phyloP scores from a whole-genome alignment of 768 basidiomycete genomes.

The Plicaturopsis crispa region DNA sequence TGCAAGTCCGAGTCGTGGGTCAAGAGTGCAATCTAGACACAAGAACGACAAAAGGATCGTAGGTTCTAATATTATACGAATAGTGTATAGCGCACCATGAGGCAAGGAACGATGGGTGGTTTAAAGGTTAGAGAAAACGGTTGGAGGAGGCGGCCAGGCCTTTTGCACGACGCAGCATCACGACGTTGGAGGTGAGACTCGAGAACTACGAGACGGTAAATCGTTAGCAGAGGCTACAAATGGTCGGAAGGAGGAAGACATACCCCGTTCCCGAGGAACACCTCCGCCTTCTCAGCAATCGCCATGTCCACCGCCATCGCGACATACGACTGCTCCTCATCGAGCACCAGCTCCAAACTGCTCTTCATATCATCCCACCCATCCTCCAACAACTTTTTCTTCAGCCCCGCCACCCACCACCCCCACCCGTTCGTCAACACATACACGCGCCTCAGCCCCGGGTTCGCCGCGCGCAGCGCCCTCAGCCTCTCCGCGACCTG shows the following conservation, averaged over 20 bases:
- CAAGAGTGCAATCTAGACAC: too few species aligned
- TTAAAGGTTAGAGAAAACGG: conserved; percentile 37
- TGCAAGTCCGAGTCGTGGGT: too few species aligned
- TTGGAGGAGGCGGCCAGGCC: conserved; percentile 31
- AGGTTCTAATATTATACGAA: too few species aligned
- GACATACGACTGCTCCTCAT: conserved; percentile 31
- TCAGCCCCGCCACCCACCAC: conserved; percentile 32
- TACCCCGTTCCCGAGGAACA: conserved; percentile 35
- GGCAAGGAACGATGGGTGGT: too few species aligned
- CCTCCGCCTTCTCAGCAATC: conserved; percentile 32
- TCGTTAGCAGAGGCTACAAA: not conserved
- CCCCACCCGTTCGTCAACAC: conserved; percentile 47
- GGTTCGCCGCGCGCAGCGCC: conserved; percentile 19
- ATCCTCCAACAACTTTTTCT: conserved; percentile 28
- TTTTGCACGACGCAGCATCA: conserved; percentile 31
- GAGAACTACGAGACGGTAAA: conserved; percentile 20
- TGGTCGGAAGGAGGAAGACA: conserved; percentile 7
- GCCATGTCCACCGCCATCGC: conserved; percentile 36
- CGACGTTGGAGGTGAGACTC: conserved; percentile 30
- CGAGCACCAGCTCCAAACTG: conserved; percentile 32
- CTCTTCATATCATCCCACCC: conserved; percentile 44
- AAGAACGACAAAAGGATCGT: too few species aligned
- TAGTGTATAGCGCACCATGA: too few species aligned
- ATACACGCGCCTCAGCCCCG: conserved; percentile 28
- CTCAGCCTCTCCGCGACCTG: conserved; percentile 33